These are phyloP conservation scores for Tetracladium maxilliforme DNA, from an alignment of 2,329 filamentous ascomycete species.

Conservation along the genomic window DNA sequence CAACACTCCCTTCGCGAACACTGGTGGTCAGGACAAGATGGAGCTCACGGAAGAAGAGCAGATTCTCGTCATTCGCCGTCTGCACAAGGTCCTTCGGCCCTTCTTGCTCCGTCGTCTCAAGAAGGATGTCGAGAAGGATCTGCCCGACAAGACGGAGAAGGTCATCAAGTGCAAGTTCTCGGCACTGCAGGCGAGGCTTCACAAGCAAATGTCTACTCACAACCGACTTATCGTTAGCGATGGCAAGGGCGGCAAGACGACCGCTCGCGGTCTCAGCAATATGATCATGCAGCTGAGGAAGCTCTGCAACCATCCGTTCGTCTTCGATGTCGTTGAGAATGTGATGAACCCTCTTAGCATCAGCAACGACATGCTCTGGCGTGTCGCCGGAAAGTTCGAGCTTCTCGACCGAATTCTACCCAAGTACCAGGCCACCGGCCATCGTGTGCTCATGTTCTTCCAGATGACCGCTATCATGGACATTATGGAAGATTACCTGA, in stretches of 20 bases:
- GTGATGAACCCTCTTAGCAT: constrained; percentile 85
- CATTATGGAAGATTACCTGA: constrained; percentile 97
- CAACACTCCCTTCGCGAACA: constrained; percentile 98
- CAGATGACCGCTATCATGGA: constrained; percentile 99
- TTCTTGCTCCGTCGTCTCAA: constrained; percentile 97
- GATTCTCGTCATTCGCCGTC: constrained; percentile 89
- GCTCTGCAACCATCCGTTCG: constrained; percentile 97
- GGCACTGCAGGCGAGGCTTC: constrained; percentile 78
- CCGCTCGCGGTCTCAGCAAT: constrained; percentile 89
- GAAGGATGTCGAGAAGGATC: constrained; percentile 98
- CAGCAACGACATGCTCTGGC: constrained; percentile 90
- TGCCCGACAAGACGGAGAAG: constrained; percentile 97
- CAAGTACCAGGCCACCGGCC: constrained; percentile 81
- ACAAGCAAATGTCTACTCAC: constrained; percentile 94
- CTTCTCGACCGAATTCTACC: constrained; percentile 82
- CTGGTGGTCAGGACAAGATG: constrained; percentile 96
- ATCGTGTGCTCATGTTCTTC: constrained; percentile 99
- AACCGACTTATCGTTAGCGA: constrained; percentile 92
- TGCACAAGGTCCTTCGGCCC: constrained; percentile 93
- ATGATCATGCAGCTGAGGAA: constrained; percentile 99
- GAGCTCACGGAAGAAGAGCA: constrained; percentile 99
- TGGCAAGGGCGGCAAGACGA: constrained; percentile 88
- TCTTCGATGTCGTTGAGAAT: constrained; percentile 95
- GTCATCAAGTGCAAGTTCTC: constrained; percentile 99
- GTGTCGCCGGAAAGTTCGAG: constrained; percentile 94